Percentiles rank a stretch among this genome's conserved stretches.
phyloP scores from a whole-genome alignment of 495 filamentous ascomycete species.

The Aspergillus kassunensis region DNA sequence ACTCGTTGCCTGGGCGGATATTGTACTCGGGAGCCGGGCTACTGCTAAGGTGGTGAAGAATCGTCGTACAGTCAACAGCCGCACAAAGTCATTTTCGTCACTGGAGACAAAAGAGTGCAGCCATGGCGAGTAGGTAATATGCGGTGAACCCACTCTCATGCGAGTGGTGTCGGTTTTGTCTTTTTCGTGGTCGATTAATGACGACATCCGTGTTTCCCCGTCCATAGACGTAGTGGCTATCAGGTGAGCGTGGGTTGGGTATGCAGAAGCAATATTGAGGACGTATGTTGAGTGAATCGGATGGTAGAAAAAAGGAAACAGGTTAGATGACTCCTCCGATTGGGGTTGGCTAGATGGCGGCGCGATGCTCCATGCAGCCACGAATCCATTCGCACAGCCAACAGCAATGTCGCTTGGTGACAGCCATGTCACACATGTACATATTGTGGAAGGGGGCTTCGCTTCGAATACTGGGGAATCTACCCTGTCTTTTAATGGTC shows the following conservation, averaged over 20 bases:
- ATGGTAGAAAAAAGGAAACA: conserved; percentile 51
- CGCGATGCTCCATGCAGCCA: conserved; percentile 55
- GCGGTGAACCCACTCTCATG: conserved; percentile 44
- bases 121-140: conserved; percentile 54
- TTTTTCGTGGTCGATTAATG: conserved; percentile 45
- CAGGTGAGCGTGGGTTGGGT: conserved; percentile 56
- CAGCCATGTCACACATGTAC: conserved; percentile 60
- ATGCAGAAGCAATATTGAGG: conserved; percentile 50
- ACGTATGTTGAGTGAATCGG: conserved; percentile 60
- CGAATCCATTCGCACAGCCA: conserved; percentile 58
- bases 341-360: conserved; percentile 12
- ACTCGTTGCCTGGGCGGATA: conserved; percentile 40
- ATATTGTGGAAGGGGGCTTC: conserved; percentile 46
- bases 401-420: conserved; percentile 57
- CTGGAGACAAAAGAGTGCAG: conserved; percentile 50
- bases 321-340: conserved; percentile 16
- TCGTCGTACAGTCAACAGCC: conserved; percentile 49
- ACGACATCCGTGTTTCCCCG: conserved; percentile 56
- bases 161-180: conserved; percentile 49
- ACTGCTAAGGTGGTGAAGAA: conserved; percentile 50
- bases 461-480: conserved; percentile 52
- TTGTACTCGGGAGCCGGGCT: conserved; percentile 31
- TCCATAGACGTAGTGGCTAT: conserved; percentile 53
- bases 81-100: conserved; percentile 57
- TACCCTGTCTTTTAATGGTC: conserved; percentile 37